phyloP scores from a whole-genome alignment of 2,329 filamentous ascomycete genomes.

The Penicillium sp. region DNA sequence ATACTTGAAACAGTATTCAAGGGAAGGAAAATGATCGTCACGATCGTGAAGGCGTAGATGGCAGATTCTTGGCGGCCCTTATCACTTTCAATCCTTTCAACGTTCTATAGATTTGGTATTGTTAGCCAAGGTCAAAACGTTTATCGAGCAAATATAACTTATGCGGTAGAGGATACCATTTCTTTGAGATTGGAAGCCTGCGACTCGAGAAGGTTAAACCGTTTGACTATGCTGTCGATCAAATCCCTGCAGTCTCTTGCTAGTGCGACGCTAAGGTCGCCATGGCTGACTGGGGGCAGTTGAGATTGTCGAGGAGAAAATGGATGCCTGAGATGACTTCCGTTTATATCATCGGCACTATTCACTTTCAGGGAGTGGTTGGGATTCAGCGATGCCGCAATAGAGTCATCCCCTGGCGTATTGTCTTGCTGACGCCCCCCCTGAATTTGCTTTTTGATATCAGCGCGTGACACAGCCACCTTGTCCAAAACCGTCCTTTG shows the following conservation, averaged over 20 bases:
- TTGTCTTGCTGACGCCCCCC: neutral
- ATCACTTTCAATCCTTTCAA: too few relatives aligned
- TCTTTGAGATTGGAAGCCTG: neutral
- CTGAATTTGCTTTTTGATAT: neutral
- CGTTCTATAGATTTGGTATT: too few relatives aligned
- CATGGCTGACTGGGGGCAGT: neutral
- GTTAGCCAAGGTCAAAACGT: too few relatives aligned
- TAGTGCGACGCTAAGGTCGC: neutral
- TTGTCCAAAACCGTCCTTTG: neutral
- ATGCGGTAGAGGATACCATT: neutral
- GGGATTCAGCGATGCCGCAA: too few relatives aligned
- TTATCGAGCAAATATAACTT: too few relatives aligned
- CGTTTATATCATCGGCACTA: neutral
- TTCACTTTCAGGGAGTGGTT: neutral
- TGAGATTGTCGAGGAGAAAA: neutral
- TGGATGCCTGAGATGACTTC: neutral
- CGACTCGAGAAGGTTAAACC: neutral
- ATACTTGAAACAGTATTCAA: too few relatives aligned
- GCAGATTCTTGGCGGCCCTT: too few relatives aligned
- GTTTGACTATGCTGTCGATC: neutral
- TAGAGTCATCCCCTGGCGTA: too few relatives aligned
- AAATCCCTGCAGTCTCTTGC: neutral
- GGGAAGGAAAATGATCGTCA: too few relatives aligned
- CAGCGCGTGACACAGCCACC: neutral
- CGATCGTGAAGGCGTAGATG: too few relatives aligned